A percentile compares a stretch with the other conserved stretches of the same genome.
These are phyloP conservation scores for Cinchona pubescens DNA, from an alignment of 257 asterid genomes.

Conservation along the genomic window DNA sequence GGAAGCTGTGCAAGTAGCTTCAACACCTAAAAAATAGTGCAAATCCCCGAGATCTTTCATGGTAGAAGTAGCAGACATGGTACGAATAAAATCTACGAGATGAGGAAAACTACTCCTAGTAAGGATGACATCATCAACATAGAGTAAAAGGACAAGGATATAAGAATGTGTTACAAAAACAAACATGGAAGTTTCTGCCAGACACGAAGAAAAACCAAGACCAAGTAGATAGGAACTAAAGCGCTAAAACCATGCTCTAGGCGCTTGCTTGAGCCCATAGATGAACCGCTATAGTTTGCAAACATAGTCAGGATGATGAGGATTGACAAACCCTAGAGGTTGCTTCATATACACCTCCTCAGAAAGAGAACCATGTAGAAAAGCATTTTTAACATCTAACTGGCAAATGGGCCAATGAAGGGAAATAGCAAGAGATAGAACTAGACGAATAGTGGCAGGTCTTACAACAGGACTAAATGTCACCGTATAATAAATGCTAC, in stretches of 20 bases:
- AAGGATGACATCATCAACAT: too few relatives aligned
- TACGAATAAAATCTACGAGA: background rate
- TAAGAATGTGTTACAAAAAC: background rate
- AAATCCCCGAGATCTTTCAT: too few relatives aligned
- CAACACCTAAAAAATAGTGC: too few relatives aligned
- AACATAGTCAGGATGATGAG: background rate
- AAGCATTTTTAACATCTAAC: too few relatives aligned
- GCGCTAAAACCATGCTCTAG: background rate
- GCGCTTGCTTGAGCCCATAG: constrained; percentile 5
- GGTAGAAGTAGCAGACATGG: too few relatives aligned
- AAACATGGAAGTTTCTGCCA: background rate
- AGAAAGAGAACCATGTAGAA: too few relatives aligned
- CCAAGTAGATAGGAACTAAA: background rate
- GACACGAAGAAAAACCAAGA: background rate
- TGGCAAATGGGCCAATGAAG: background rate
- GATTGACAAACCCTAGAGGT: background rate
- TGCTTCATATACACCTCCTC: too few relatives aligned
- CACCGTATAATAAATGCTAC: background rate
- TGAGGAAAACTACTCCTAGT: background rate
- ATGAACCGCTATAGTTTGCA: background rate
- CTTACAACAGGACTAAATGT: background rate
- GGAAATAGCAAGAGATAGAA: background rate
- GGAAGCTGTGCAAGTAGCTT: too few relatives aligned
- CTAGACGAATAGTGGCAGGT: background rate
- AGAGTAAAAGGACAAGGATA: too few relatives aligned